phyloP scores from a whole-genome alignment of 345 rosid species.

The Chamaenerion angustifolium region DNA sequence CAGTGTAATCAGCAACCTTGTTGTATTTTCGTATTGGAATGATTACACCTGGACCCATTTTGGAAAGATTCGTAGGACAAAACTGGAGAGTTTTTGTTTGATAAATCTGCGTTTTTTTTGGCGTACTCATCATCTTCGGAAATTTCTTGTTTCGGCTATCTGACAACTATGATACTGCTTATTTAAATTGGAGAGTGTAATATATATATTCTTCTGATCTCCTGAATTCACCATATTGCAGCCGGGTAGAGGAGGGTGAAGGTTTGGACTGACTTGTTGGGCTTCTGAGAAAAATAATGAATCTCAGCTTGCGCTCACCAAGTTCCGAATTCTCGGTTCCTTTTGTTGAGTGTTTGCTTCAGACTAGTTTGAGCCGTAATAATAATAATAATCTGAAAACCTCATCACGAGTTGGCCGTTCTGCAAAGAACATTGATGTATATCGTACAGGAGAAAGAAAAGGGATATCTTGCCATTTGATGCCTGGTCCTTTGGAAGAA shows the following conservation, averaged over 20 bases:
- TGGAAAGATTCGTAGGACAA: too few species aligned
- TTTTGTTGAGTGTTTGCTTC: conserved; percentile 20
- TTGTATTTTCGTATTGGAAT: too few species aligned
- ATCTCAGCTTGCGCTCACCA: conserved; percentile 20
- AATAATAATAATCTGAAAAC: not conserved
- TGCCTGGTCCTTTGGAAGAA: conserved; percentile 47
- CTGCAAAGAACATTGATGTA: conserved; percentile 11
- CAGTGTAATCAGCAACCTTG: too few species aligned
- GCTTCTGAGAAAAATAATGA: conserved; percentile 14
- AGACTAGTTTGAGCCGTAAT: conserved; percentile 12
- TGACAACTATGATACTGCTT: not conserved
- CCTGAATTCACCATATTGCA: not conserved
- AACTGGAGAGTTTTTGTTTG: too few species aligned
- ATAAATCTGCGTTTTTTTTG: too few species aligned
- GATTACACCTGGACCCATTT: too few species aligned
- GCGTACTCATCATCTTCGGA: too few species aligned
- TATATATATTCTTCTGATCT: not conserved
- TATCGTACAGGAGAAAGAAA: conserved; percentile 15
- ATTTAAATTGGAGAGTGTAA: not conserved
- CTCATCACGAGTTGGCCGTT: conserved; percentile 16
- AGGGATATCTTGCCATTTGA: conserved; percentile 21
- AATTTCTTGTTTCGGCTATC: too few species aligned
- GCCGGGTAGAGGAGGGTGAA: not conserved
- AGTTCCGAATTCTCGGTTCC: conserved; percentile 27
- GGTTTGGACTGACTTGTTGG: not conserved